Percentiles rank a stretch among this genome's conserved stretches.
Conservation (phyloP, 1,284 basidiomycete genomes). For the Heliocybe sulcata region DNA sequence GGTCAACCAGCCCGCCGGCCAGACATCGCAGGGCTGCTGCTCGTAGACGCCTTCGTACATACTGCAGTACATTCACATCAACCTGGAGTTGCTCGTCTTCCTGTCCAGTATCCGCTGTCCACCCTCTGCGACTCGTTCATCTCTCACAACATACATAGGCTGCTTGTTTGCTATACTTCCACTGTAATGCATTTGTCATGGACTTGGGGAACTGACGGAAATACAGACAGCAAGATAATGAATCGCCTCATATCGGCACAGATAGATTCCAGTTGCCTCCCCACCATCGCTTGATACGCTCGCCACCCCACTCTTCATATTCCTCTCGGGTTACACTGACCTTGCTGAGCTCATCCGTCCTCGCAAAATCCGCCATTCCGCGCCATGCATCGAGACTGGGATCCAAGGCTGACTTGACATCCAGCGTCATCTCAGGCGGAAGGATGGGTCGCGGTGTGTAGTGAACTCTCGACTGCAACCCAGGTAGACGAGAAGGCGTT, state of each 20-base stretch:
- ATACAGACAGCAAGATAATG: background rate
- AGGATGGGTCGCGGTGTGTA: constrained; percentile 73
- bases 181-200: constrained; percentile 3
- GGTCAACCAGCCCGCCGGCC: constrained; percentile 52
- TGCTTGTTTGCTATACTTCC: background rate
- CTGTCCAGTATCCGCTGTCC: constrained; percentile 2
- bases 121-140: background rate
- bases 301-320: constrained; percentile 90
- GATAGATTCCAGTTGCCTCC: constrained; percentile 65
- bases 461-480: constrained; percentile 64
- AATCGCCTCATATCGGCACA: background rate
- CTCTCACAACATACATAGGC: background rate
- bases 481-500: constrained; percentile 69
- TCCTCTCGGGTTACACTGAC: constrained; percentile 68
- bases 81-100: background rate
- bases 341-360: constrained; percentile 47
- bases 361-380: constrained; percentile 85
- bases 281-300: constrained; percentile 77
- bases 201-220: background rate
- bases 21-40: constrained; percentile 46
- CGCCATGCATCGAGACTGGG: constrained; percentile 81
- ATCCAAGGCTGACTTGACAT: constrained; percentile 57
- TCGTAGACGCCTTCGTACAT: constrained; percentile 26
- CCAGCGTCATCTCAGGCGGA: constrained; percentile 69
- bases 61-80: background rate